Percentiles rank a stretch among this genome's conserved stretches.
Conservation (phyloP, 2,329 filamentous ascomycete genomes). For the Aaosphaeria pasadenensis region DNA sequence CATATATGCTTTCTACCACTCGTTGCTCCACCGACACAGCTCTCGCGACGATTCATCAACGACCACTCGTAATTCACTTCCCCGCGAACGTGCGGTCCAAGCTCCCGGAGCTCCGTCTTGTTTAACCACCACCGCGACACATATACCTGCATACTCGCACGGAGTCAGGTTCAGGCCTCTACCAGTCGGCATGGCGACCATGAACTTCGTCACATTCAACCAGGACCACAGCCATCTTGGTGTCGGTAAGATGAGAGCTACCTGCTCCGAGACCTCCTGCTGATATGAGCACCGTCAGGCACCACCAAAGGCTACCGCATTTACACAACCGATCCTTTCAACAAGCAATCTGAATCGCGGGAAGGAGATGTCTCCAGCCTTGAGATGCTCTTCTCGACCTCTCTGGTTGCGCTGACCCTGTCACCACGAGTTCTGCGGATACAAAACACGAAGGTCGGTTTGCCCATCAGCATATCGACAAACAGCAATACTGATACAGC, state of each 20-base stretch:
- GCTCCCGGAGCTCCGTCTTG: slow-evolving; percentile 1
- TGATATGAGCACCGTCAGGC: slow-evolving; percentile 48
- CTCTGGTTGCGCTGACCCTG: slow-evolving; percentile 86
- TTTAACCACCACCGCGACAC: not conserved
- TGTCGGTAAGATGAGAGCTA: slow-evolving; percentile 67
- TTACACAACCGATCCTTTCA: slow-evolving; percentile 95
- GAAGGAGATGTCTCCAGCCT: slow-evolving; percentile 94
- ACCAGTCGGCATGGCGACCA: slow-evolving; percentile 40
- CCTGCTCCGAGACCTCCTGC: not conserved
- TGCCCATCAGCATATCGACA: not conserved
- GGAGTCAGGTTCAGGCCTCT: not conserved
- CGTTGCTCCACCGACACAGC: no score
- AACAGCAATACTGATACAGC: not conserved
- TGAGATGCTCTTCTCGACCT: slow-evolving; percentile 98
- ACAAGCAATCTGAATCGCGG: slow-evolving; percentile 89
- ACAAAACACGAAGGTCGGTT: slow-evolving; percentile 87
- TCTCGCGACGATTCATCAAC: no score
- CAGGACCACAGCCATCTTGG: slow-evolving; percentile 97
- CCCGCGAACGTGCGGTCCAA: not conserved
- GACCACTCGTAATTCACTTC: not conserved
- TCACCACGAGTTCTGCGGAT: slow-evolving; percentile 92
- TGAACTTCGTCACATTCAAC: slow-evolving; percentile 99
- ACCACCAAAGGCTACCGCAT: slow-evolving; percentile 94
- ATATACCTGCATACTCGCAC: not conserved
- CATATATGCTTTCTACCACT: no score